These are phyloP conservation scores for Fusarium buharicum DNA, from an alignment of 2,329 filamentous ascomycete species.

Conservation along the genomic window DNA sequence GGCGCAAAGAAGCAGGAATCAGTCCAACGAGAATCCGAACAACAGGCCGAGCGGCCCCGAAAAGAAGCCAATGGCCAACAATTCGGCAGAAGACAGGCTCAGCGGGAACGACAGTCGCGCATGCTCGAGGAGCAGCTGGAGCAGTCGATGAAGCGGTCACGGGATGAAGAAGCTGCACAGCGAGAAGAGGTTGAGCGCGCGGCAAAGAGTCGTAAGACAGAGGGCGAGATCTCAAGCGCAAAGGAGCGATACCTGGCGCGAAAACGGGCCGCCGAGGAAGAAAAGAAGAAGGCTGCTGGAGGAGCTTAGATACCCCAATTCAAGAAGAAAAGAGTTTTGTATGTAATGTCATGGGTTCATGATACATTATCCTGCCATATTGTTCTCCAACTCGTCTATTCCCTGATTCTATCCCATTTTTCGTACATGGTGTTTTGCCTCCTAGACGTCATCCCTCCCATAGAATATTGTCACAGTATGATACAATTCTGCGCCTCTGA, in stretches of 20 bases:
- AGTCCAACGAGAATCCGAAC: conserved; percentile 39
- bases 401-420: conserved; percentile 28
- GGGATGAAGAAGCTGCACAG: conserved; percentile 75
- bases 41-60: conserved; percentile 45
- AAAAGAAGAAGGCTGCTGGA: conserved; percentile 59
- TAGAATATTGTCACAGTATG: conserved; percentile 42
- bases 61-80: conserved; percentile 55
- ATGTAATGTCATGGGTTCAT: conserved; percentile 28
- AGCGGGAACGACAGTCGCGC: conserved; percentile 78
- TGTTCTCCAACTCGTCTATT: conserved; percentile 35
- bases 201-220: conserved; percentile 81
- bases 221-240: conserved; percentile 78
- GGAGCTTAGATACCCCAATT: conserved; percentile 47
- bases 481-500: conserved; percentile 37
- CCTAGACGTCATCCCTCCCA: conserved; percentile 5
- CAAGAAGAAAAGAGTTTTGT: conserved; percentile 28
- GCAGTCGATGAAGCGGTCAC: conserved; percentile 74
- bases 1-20: conserved; percentile 68
- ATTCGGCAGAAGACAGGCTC: conserved; percentile 68
- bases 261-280: conserved; percentile 78
- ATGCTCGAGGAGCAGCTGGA: conserved; percentile 85
- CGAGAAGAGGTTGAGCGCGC: conserved; percentile 70
- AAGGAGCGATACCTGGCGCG: conserved; percentile 82
- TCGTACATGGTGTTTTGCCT: conserved; percentile 20
- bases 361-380: conserved; percentile 29